Conservation (phyloP, 768 basidiomycete species). For the Lactarius deliciosus region DNA sequence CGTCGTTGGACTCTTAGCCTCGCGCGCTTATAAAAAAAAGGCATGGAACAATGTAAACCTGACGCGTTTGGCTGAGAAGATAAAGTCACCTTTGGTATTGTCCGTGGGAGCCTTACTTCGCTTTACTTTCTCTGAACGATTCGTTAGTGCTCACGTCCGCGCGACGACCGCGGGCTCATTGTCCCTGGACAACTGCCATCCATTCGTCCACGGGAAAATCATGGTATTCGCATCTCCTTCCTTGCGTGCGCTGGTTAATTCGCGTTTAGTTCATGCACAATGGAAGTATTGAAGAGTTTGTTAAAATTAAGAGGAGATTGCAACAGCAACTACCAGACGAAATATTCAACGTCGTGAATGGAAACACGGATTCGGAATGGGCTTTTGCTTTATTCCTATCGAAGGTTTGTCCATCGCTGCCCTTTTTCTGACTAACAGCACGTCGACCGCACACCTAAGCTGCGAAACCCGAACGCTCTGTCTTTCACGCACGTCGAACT, state of each 20-base stretch:
- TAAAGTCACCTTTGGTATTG: constrained; percentile 95
- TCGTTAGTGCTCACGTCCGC: constrained; percentile 77
- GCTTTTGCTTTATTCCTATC: constrained; percentile 91
- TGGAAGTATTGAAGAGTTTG: constrained; percentile 87
- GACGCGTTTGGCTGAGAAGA: constrained; percentile 92
- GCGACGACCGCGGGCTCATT: constrained; percentile 91
- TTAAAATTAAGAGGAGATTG: constrained; percentile 73
- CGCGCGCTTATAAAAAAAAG: constrained; percentile 40
- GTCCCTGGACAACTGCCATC: constrained; percentile 94
- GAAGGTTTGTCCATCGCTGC: constrained; percentile 47
- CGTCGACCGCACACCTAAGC: constrained; percentile 42
- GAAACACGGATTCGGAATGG: constrained; percentile 99
- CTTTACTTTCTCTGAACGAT: constrained; percentile 12
- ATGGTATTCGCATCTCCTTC: constrained; percentile 55
- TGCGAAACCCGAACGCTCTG: constrained; percentile 75
- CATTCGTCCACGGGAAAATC: constrained; percentile 86
- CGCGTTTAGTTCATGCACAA: constrained; percentile 90
- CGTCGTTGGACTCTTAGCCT: neutral
- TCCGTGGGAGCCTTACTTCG: constrained; percentile 39
- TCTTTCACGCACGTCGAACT: constrained; percentile 71
- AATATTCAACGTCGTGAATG: constrained; percentile 82
- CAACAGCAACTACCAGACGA: constrained; percentile 78
- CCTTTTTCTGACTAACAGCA: neutral
- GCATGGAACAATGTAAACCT: constrained; percentile 98
- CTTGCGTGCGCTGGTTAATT: constrained; percentile 7